phyloP scores from a whole-genome alignment of 352 stramenopile species.

The Globisporangium yorkense region DNA sequence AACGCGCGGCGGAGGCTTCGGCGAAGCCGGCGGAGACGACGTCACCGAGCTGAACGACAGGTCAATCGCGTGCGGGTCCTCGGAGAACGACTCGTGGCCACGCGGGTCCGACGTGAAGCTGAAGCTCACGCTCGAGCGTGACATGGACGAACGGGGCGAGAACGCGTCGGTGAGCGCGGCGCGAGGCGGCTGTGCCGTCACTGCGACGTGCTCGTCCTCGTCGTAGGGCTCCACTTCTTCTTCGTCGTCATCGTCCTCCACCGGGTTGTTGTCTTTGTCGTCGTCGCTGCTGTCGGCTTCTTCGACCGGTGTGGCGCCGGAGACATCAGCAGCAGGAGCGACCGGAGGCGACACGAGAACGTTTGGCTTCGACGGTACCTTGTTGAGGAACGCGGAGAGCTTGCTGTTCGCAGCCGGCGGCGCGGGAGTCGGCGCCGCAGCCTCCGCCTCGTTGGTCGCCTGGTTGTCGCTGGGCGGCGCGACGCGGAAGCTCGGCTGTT shows the following conservation, averaged over 20 bases:
- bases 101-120: constrained; percentile 18
- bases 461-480: constrained; percentile 8
- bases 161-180: not conserved
- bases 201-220: constrained; percentile 1
- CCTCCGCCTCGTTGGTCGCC: not conserved
- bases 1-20: constrained; percentile 25
- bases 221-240: constrained; percentile 2
- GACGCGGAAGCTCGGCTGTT: constrained; percentile 1
- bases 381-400: constrained; percentile 61
- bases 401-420: constrained; percentile 16
- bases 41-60: constrained; percentile 12
- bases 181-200: constrained; percentile 1
- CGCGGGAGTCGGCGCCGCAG: not conserved
- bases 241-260: constrained; percentile 3
- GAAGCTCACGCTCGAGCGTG: constrained; percentile 15
- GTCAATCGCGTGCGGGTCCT: constrained; percentile 4
- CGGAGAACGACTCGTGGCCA: constrained; percentile 11
- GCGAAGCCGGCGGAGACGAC: constrained; percentile 15
- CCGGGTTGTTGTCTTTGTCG: constrained; percentile 6
- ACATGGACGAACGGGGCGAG: constrained; percentile 10
- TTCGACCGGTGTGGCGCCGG: not conserved
- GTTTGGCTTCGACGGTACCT: constrained; percentile 37
- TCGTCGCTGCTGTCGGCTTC: constrained; percentile 7
- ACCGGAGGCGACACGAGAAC: constrained; percentile 16
- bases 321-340: constrained; percentile 2